phyloP scores from a whole-genome alignment of 352 stramenopile species.

The Aphanomyces invadans region DNA sequence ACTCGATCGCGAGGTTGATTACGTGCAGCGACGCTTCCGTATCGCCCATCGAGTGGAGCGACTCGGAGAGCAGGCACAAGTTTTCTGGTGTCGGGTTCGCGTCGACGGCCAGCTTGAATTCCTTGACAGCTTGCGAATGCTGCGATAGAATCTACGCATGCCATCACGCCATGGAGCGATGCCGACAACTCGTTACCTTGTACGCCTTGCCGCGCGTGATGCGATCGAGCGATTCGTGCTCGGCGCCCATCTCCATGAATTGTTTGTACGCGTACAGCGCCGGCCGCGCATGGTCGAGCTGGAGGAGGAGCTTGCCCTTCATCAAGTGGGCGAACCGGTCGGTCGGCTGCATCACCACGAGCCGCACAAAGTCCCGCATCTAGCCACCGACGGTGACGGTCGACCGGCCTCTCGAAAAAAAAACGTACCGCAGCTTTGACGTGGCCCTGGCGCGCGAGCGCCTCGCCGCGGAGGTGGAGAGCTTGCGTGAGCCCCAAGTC shows the following conservation, averaged over 20 bases:
- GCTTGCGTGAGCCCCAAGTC: conserved; percentile 51
- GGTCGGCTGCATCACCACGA: conserved; percentile 50
- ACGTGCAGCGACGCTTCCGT: conserved; percentile 68
- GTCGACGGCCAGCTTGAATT: conserved; percentile 53
- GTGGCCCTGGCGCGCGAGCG: conserved; percentile 55
- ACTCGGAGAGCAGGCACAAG: conserved; percentile 68
- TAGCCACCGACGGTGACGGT: too few relatives aligned
- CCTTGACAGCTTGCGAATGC: conserved; percentile 50
- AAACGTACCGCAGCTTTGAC: conserved; percentile 31
- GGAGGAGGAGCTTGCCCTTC: conserved; percentile 46
- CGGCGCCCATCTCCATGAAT: conserved; percentile 46
- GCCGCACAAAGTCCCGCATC: conserved; percentile 50
- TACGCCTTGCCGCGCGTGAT: conserved; percentile 56
- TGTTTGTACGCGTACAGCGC: conserved; percentile 68
- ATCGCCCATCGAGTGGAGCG: conserved; percentile 67
- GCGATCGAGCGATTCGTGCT: conserved; percentile 30
- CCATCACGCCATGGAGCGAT: too few relatives aligned
- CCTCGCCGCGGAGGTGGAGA: conserved; percentile 59
- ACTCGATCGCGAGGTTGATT: conserved; percentile 58
- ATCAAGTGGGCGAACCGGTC: conserved; percentile 58
- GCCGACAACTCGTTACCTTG: too few relatives aligned
- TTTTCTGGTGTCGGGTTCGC: conserved; percentile 62
- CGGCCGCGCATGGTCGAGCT: conserved; percentile 45
- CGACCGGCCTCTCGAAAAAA: too few relatives aligned
- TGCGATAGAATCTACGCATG: conserved; percentile 38